Conservation (phyloP, 176 grass and related monocot species). For the maize (Zea mays) region DNA sequence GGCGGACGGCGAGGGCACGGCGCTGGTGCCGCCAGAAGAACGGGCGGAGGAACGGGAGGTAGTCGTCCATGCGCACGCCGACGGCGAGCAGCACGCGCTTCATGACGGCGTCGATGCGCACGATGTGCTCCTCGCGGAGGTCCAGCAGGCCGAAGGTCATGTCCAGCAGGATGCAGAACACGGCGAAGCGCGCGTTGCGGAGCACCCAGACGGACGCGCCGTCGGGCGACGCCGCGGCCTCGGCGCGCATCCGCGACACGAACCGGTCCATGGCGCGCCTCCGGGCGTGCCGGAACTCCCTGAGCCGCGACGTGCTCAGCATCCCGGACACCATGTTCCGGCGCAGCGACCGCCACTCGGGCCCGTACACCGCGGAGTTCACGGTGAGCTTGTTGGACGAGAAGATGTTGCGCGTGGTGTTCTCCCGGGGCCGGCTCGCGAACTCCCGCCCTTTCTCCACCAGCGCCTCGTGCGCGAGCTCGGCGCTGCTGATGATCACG, state of each 20-base stretch:
- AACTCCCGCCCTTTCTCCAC: slow-evolving; percentile 70
- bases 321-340: slow-evolving; percentile 97
- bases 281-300: slow-evolving; percentile 56
- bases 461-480: slow-evolving; percentile 79
- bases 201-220: slow-evolving; percentile 72
- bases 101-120: slow-evolving; percentile 72
- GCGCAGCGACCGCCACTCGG: slow-evolving; percentile 78
- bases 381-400: slow-evolving; percentile 90
- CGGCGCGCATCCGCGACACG: slow-evolving; percentile 62
- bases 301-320: slow-evolving; percentile 64
- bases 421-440: slow-evolving; percentile 74
- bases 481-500: slow-evolving; percentile 72
- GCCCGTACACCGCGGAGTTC: slow-evolving; percentile 77
- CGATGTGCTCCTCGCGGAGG: slow-evolving; percentile 63
- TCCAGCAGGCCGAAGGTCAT: slow-evolving; percentile 92
- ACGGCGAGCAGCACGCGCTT: slow-evolving; percentile 74
- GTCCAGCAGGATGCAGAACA: slow-evolving; percentile 82
- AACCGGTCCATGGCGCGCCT: slow-evolving; percentile 81
- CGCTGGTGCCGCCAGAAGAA: slow-evolving; percentile 57
- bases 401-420: slow-evolving; percentile 73
- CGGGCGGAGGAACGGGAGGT: slow-evolving; percentile 87
- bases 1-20: slow-evolving; percentile 55
- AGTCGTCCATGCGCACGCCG: slow-evolving; percentile 78
- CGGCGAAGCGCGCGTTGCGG: slow-evolving; percentile 89
- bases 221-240: slow-evolving; percentile 50